phyloP scores from a whole-genome alignment of 2,329 filamentous ascomycete species.

The Sarocladiaceae sp. region DNA sequence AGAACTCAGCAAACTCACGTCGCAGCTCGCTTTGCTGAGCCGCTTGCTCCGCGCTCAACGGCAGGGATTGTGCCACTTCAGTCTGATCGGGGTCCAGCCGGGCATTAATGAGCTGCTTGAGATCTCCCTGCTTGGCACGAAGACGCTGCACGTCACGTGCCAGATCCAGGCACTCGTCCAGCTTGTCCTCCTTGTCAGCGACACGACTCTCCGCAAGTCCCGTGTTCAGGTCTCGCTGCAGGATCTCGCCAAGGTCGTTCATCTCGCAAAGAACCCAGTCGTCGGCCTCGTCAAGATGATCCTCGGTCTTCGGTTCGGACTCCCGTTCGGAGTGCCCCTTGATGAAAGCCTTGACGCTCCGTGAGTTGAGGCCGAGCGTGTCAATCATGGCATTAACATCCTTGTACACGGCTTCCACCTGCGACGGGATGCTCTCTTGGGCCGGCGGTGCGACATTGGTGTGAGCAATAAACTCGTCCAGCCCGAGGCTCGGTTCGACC shows the following conservation, averaged over 20 bases:
- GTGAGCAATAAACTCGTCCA: slow-evolving; percentile 66
- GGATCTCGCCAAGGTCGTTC: slow-evolving; percentile 58
- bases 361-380: slow-evolving; percentile 77
- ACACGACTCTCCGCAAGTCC: slow-evolving; percentile 66
- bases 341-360: slow-evolving; percentile 62
- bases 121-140: slow-evolving; percentile 70
- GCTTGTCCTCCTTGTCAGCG: slow-evolving; percentile 62
- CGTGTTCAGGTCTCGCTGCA: slow-evolving; percentile 59
- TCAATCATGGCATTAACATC: slow-evolving; percentile 95
- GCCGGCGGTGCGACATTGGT: slow-evolving; percentile 49
- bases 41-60: slow-evolving; percentile 79
- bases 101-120: slow-evolving; percentile 70
- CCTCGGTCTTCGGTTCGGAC: slow-evolving; percentile 51
- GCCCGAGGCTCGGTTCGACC: slow-evolving; percentile 54
- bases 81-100: slow-evolving; percentile 63
- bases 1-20: slow-evolving; percentile 67
- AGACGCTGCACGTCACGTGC: slow-evolving; percentile 67
- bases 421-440: slow-evolving; percentile 54
- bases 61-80: slow-evolving; percentile 62
- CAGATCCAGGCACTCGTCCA: slow-evolving; percentile 64
- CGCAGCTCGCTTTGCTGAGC: slow-evolving; percentile 81
- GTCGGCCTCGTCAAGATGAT: slow-evolving; percentile 65
- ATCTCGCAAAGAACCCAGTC: slow-evolving; percentile 77
- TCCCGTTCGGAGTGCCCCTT: slow-evolving; percentile 59
- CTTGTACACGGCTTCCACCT: slow-evolving; percentile 65